Evolutionary conservation across 73 alveolate genomes (phyloP), one percentile per base, ranked within the genome.

Genomic region (Paramecium biaurelia): DNA sequence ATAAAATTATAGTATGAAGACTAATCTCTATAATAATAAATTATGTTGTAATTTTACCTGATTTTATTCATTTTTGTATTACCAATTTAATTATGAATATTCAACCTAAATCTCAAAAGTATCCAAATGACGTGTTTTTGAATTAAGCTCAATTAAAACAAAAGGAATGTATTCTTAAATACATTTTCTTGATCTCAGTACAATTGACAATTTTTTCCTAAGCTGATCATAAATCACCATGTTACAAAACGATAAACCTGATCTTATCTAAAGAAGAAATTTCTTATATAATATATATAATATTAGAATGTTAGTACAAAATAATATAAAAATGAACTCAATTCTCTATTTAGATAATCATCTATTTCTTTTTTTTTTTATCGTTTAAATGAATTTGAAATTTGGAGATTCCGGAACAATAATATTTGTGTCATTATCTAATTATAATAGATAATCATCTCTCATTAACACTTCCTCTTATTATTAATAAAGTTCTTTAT

Each of bases 401-500:
- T 63, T n/a, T 30, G 84, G 84, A 30, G 84, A 63, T 63, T 63
- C 84, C 11, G 84, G 84, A 30, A 63, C 84, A 32, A 63, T 63
- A 10, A 63, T 63, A 14, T 32, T 49, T 5, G 84, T 63, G 24
- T 32, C 84, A 30, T 30, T 63, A 23, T 63, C 84, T 12, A 63
- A 26, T 63, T 63, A 32, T 18, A 63, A 63, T 12, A 12, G 20
- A 5, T 32, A 18, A 63, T 63, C 84, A 30, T 63, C 84, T 26
- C 26, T 63, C 41, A 63, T 30, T 8, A 24, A 24, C 41, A 63
- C 2, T 26, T 63, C 84, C 9, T 30, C 84, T 30, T 63, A 26
- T 63, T 53, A 15, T 26, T 30, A 12, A 23, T 2, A 32, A 63
- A 63, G 47, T 63, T 63, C 49, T 63, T 63, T 63, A 63, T 32